Evolutionary conservation across 176 grass and related monocot species (phyloP), one percentile per base, ranked within the genome.

Genomic region (Ensete ventricosum): DNA sequence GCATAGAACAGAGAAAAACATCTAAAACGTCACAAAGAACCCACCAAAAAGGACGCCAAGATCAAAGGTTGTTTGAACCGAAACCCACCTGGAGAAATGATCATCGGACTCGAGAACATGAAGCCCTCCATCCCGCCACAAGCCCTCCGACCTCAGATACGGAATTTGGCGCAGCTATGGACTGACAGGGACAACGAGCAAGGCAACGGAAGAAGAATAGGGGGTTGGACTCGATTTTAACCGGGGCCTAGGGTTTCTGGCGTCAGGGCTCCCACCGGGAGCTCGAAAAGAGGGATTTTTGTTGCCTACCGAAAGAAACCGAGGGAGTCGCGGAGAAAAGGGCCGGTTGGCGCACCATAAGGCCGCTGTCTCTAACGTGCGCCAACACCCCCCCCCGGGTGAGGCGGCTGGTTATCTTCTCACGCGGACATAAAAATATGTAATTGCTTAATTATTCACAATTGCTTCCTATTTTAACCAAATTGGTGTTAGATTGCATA

Each of bases 101-200:
- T 71, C 65, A 79, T 71, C 5, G 77, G 66, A 9, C 66, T 70
- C 16, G 77, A 79, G 52, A 79, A 79, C 77, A 79, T 79, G 77
- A 79, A 79, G 3, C 77, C 67, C 52, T 71, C 77, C 77, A 79
- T 79, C 54, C 25, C 66, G 14, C 34, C 64, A 2, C 20, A 51
- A 9, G 65, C 16, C 4, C 49, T 59, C 50, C 12, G 6, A 27
- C n/a, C 43, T 22, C 48, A 26, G 13, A 77, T 50, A 66, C 58
- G 6, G 49, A 54, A 50, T 22, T 66, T 67, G 75, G 27, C 21
- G 62, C 21, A 54, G 50, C 14, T 55, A 53, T 11, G 14, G n/a
- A 52, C 34, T 6, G 74, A 76, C 11, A 8, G 12, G 12, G 14
- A 14, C 17, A 19, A 62, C 16, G 58, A 65, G 23, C 4, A 65